Base-by-base conservation (phyloP, 495 filamentous ascomycete genomes). In the Trichocladium uniseriatum region DNA sequence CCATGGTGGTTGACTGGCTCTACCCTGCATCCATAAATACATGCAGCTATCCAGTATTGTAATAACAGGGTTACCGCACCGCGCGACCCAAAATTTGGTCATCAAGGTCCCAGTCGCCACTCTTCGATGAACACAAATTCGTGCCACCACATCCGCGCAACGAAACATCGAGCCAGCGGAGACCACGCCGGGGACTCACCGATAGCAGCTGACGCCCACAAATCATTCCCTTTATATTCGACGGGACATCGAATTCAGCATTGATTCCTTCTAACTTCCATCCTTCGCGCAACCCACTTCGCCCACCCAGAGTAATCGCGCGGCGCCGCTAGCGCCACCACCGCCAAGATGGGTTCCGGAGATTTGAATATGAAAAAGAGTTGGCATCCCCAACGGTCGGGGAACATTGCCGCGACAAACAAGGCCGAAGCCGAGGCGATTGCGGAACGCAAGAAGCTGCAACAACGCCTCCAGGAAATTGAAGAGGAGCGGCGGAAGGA, bases 341-440 rank as follows among this genome's bases (percentile, higher is more conserved):
- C 63, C 59, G 55, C 59, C 70, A 86, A 76, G 46, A 91, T 91
- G 86, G 82, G 85, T 71, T 59, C 62, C 44, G 84, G 86, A 57
- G 88, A 94, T 73, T 72, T 95, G 61, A 94, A 95, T 57, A 71
- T 95, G 57, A 99, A 99, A 72, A 99, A 99, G 76, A 91, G 86
- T 74, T 98, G 90, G 85, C 91, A 98, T 62, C 61, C 58, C 61
- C 61, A 64, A 43, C 59, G 63, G 18, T 62, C 62, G 29, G 61
- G 56, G 56, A 66, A 66, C 49, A 38, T 66, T 41, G 63, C 63
- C 34, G 63, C 63, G 5, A 64, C 61, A n/a, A 50, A 59, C 16
- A 63, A 62, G 19, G 62, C 62, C 49, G 90, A 99, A 61, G 81
- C 92, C 61, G 84, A 86, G 54, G 92, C 92, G n/a, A 79, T 99